Conservation (phyloP, 345 rosid genomes). For the Boechera stricta region DNA sequence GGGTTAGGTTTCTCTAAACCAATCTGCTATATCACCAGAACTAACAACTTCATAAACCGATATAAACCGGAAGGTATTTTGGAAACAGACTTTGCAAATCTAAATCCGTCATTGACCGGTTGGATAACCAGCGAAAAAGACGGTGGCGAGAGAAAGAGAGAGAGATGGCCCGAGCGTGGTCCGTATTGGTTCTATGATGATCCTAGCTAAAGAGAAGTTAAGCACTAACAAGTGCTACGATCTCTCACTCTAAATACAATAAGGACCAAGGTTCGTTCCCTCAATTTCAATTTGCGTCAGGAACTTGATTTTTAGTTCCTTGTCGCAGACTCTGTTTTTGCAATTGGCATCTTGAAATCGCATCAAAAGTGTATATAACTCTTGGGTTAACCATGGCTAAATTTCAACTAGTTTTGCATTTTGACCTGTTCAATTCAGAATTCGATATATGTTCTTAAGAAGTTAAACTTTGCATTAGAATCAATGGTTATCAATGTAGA, state of each 20-base stretch:
- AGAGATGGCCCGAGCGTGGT: neutral
- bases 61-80: slow-evolving; percentile 5
- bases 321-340: no score
- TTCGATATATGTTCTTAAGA: no score
- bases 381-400: no score
- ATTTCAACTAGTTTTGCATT: no score
- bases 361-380: no score
- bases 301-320: neutral
- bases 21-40: neutral
- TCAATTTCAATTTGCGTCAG: neutral
- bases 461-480: slow-evolving; percentile 14
- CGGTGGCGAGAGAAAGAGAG: neutral
- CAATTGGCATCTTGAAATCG: no score
- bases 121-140: neutral
- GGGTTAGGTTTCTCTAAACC: slow-evolving; percentile 14
- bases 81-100: no score
- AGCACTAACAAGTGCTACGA: no score
- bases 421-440: no score
- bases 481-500: slow-evolving; percentile 6
- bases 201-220: no score
- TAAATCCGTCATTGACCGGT: slow-evolving; percentile 9
- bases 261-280: no score
- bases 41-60: neutral
- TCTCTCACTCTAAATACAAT: no score
- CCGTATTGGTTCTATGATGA: neutral